Conservation (phyloP, 805 yeast species). For the Candida coleopterorum region DNA sequence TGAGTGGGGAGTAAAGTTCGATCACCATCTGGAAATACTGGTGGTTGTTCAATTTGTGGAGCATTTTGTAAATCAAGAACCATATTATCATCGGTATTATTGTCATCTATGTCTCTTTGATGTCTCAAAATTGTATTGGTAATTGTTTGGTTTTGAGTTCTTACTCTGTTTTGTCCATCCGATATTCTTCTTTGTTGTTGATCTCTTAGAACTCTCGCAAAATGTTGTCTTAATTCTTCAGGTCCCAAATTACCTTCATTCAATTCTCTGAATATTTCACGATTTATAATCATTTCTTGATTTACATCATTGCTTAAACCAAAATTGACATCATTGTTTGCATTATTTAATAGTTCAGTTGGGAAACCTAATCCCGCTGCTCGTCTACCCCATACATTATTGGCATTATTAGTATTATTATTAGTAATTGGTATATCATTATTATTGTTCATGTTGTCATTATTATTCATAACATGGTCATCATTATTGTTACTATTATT, state of each 20-base stretch:
- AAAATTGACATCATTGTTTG: slow-evolving; percentile 6
- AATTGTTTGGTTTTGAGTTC: not conserved
- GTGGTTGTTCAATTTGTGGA: slow-evolving; percentile 38
- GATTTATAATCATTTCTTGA: slow-evolving; percentile 22
- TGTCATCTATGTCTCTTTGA: slow-evolving; percentile 7
- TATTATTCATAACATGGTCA: slow-evolving; percentile 2
- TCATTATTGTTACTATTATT: slow-evolving; percentile 4
- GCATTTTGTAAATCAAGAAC: slow-evolving; percentile 26
- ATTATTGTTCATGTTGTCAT: not conserved
- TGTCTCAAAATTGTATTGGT: slow-evolving; percentile 5
- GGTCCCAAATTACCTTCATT: slow-evolving; percentile 26
- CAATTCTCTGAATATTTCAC: slow-evolving; percentile 28
- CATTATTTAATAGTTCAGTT: not conserved
- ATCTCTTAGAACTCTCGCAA: slow-evolving; percentile 22
- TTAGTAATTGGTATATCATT: not conserved
- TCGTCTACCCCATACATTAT: slow-evolving; percentile 3
- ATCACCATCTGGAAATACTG: slow-evolving; percentile 33
- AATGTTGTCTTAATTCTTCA: slow-evolving; percentile 31
- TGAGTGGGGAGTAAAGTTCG: slow-evolving; percentile 4
- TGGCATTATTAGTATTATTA: slow-evolving; percentile 14
- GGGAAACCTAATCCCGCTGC: slow-evolving; percentile 2
- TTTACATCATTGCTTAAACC: slow-evolving; percentile 5
- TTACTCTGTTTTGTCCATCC: slow-evolving; percentile 7
- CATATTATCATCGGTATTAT: slow-evolving; percentile 1
- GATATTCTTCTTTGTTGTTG: slow-evolving; percentile 22